Conservation (phyloP, 495 filamentous ascomycete genomes). For the Xylaria venustula region DNA sequence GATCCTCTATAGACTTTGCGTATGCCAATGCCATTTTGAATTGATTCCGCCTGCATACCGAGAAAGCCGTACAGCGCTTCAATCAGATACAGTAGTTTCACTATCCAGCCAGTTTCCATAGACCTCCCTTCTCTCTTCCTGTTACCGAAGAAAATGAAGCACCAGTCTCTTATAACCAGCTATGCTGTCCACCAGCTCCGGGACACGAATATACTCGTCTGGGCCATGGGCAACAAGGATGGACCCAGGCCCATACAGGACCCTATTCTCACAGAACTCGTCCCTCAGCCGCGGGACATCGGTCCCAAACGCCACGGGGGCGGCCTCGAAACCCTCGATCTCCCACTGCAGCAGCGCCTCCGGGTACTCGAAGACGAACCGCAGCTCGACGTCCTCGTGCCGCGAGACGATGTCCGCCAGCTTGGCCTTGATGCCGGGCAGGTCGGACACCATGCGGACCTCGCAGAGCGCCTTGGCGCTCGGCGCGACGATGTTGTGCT, state of each 20-base stretch:
- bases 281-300: conserved; percentile 65
- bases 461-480: conserved; percentile 59
- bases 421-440: conserved; percentile 47
- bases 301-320: conserved; percentile 72
- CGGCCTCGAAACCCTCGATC: conserved; percentile 61
- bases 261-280: conserved; percentile 56
- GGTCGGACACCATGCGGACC: conserved; percentile 62
- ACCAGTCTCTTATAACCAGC: conserved; percentile 54
- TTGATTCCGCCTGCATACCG: no score
- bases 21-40: no score
- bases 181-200: conserved; percentile 57
- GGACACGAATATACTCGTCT: conserved; percentile 62
- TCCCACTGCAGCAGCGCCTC: conserved; percentile 66
- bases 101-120: no score
- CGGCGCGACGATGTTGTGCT: conserved; percentile 68
- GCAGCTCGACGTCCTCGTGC: conserved; percentile 51
- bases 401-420: conserved; percentile 51
- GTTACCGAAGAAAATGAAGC: conserved; percentile 6
- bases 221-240: conserved; percentile 73
- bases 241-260: conserved; percentile 72
- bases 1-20: no score
- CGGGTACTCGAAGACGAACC: conserved; percentile 53
- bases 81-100: no score
- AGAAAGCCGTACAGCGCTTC: no score
- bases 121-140: not conserved